These are phyloP conservation scores for Pythium apleroticum DNA, from an alignment of 352 stramenopile species.

Conservation along the genomic window DNA sequence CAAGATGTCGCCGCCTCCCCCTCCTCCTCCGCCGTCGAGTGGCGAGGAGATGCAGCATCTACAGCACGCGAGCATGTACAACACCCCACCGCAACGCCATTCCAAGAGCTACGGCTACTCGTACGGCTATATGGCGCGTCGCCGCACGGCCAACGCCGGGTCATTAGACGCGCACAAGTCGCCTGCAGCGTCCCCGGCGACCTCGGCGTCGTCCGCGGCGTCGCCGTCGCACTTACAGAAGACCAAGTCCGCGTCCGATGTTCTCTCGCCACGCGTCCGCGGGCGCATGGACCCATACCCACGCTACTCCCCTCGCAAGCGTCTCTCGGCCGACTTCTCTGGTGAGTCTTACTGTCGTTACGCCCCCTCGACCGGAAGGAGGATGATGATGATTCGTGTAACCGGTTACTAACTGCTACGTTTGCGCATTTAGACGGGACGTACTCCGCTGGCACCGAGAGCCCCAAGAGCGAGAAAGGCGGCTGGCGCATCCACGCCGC, in stretches of 20 bases:
- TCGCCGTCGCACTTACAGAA: conserved; percentile 15
- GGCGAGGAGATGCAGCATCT: conserved; percentile 8
- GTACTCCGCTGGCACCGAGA: conserved; percentile 36
- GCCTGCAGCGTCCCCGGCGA: conserved; percentile 1
- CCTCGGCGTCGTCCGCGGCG: conserved; percentile 16
- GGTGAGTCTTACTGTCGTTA: conserved; percentile 6
- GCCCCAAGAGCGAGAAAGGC: conserved; percentile 36
- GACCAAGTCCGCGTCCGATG: conserved; percentile 8
- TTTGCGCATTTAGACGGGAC: conserved; percentile 28
- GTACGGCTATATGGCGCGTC: conserved; percentile 1
- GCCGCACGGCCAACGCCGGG: background rate
- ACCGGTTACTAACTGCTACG: background rate
- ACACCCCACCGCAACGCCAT: conserved; percentile 13
- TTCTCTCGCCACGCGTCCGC: conserved; percentile 22
- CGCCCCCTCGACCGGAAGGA: too few species aligned
- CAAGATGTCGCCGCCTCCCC: conserved; percentile 3
- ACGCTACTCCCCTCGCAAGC: conserved; percentile 27
- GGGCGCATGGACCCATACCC: conserved; percentile 24
- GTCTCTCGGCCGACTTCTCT: conserved; percentile 27
- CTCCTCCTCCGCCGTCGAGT: conserved; percentile 13
- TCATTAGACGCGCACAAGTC: conserved; percentile 5
- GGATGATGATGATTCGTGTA: too few species aligned
- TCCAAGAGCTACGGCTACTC: conserved; percentile 11
- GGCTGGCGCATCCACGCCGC: conserved; percentile 32
- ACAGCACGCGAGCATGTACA: conserved; percentile 6